phyloP scores from a whole-genome alignment of 805 yeast genomes.

The Candida chilensis region DNA sequence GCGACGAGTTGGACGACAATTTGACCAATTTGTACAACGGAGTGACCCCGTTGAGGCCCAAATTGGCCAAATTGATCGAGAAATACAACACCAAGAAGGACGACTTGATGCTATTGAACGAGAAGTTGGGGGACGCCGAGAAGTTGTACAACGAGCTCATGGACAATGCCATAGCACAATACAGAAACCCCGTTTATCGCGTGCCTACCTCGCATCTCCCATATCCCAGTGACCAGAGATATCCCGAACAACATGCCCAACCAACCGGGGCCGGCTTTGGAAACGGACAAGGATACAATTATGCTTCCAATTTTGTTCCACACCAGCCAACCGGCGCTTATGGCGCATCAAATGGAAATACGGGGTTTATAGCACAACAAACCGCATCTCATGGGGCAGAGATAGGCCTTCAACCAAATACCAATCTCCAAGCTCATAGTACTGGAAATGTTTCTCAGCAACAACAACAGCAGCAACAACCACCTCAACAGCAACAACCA shows the following conservation, averaged over 20 bases:
- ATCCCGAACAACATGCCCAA: constrained; percentile 40
- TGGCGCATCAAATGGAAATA: too few species aligned
- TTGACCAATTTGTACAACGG: constrained; percentile 67
- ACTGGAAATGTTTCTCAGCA: too few species aligned
- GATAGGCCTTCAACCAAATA: too few species aligned
- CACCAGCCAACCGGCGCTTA: too few species aligned
- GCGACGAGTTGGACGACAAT: constrained; percentile 43
- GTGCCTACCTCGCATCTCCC: constrained; percentile 32
- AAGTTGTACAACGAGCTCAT: constrained; percentile 60
- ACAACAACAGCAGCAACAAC: too few species aligned
- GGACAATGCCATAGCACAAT: constrained; percentile 32
- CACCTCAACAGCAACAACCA: too few species aligned
- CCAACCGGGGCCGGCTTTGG: constrained; percentile 35
- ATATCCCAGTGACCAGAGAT: too few species aligned
- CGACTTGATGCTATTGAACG: constrained; percentile 65
- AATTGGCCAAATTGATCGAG: constrained; percentile 67
- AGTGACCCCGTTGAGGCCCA: constrained; percentile 64
- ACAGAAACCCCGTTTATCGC: constrained; percentile 9
- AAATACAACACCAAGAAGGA: constrained; percentile 70
- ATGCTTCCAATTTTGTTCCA: too few species aligned
- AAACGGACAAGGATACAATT: too few species aligned
- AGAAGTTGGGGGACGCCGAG: constrained; percentile 62
- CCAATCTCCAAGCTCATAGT: too few species aligned
- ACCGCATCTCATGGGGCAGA: too few species aligned
- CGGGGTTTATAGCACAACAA: too few species aligned